Conservation (phyloP, 1,284 basidiomycete genomes). For the Vanrija pseudolonga region DNA sequence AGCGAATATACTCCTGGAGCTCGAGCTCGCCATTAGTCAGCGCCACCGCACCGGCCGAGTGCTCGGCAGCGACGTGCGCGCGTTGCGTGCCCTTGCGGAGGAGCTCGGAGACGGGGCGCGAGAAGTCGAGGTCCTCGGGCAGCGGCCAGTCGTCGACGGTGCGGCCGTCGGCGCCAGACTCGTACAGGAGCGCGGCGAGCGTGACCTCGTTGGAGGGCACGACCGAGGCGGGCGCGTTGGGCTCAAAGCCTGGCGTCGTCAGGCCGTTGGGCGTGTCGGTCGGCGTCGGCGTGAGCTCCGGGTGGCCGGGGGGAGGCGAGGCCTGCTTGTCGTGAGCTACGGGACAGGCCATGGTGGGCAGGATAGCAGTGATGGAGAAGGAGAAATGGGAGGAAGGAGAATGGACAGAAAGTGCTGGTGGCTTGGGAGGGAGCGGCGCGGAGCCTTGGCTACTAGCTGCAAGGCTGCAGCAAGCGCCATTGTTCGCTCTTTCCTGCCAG, state of each 20-base stretch:
- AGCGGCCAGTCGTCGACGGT: conserved; percentile 26
- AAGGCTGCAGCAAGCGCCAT: too few relatives aligned
- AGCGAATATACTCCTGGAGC: conserved; percentile 64
- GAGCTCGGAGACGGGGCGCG: conserved; percentile 46
- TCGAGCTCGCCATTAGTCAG: conserved; percentile 61
- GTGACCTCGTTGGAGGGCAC: conserved; percentile 1
- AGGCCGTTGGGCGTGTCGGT: not conserved
- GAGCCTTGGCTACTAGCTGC: too few relatives aligned
- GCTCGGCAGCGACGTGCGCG: conserved; percentile 62
- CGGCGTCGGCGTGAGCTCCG: not conserved
- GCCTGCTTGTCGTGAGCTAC: conserved; percentile 1
- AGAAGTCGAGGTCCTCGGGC: conserved; percentile 39
- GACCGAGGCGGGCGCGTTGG: conserved; percentile 12
- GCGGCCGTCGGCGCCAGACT: conserved; percentile 7
- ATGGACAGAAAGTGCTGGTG: not conserved
- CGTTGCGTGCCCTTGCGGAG: conserved; percentile 59
- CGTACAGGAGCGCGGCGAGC: conserved; percentile 7
- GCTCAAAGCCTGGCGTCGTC: conserved; percentile 3
- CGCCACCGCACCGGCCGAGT: conserved; percentile 59
- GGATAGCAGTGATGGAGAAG: not conserved
- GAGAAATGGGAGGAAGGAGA: not conserved
- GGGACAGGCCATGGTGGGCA: conserved; percentile 1
- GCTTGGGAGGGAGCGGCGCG: too few relatives aligned
- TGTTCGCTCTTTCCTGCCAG: too few relatives aligned
- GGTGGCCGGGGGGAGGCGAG: not conserved